These are phyloP conservation scores for Salix dunnii DNA, from an alignment of 345 rosid genomes.

Conservation along the genomic window DNA sequence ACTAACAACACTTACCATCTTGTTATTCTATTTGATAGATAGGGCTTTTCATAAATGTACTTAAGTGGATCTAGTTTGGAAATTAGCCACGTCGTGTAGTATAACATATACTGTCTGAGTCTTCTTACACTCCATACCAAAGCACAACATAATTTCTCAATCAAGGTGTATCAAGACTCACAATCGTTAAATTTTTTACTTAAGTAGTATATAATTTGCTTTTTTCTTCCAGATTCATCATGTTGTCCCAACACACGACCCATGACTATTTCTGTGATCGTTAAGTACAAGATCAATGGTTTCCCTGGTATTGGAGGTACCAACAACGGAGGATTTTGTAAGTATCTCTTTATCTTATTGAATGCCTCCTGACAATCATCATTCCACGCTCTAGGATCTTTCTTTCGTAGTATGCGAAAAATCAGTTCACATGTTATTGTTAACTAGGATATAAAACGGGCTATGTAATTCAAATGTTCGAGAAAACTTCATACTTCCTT, in stretches of 20 bases:
- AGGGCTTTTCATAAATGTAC: background rate
- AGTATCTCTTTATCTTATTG: too few species aligned
- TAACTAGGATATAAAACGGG: background rate
- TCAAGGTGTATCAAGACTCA: rapidly evolving
- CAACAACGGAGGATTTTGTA: background rate
- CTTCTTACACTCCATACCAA: too few species aligned
- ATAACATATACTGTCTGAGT: background rate
- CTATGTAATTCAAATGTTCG: background rate
- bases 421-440: rapidly evolving
- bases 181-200: background rate
- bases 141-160: background rate
- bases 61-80: background rate
- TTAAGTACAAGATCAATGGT: background rate
- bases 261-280: rapidly evolving
- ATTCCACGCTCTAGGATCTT: too few species aligned
- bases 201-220: background rate
- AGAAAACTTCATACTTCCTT: background rate
- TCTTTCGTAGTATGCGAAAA: background rate
- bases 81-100: background rate
- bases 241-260: background rate
- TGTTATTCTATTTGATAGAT: too few species aligned
- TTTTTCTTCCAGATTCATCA: background rate
- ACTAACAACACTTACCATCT: too few species aligned
- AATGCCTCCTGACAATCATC: too few species aligned
- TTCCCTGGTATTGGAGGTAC: background rate